Base-by-base conservation (phyloP, 176 grass and related monocot genomes). In the Calamus simplicifolius region DNA sequence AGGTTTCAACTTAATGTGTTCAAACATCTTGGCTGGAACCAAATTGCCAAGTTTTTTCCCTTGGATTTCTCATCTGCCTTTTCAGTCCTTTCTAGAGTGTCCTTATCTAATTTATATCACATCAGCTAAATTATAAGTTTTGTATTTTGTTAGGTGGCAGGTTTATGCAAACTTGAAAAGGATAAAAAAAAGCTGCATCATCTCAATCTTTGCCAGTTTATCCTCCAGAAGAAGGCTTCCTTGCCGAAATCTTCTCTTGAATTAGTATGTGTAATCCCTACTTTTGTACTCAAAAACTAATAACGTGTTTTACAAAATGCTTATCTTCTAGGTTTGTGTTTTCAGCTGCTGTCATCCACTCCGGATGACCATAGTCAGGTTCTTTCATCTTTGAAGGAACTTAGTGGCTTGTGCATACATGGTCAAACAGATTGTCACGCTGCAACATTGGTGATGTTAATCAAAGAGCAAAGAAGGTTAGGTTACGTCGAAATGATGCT, bases 161-260 rank as follows among this genome's bases (percentile, higher is more conserved):
- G 8, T 19, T 55, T 55, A 8, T 19, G 23, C 23, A 21, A 25
- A 56, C 54, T 23, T 16, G 58, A 60, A 38, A 31, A 29, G 25
- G 30, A 84, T 50, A 79, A 61, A 66, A 59, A n/a, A 56, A 74
- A 48, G 65, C 59, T 84, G 73, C 26, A 0, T 73, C 51, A 30
- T 27, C 30, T 67, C 59, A 73, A 84, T 54, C 59, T 84, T 56
- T 30, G 61, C n/a, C 68, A 61, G 6, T 70, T 61, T 19, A 66
- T 84, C 58, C 4, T 53, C 16, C 59, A 59, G 14, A 84, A 79
- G 66, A 70, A 69, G 74, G 18, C 19, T 35, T 30, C 65, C 49
- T 69, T 70, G 61, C 70, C 49, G 19, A 64, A 70, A 69, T 74
- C 70, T 79, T 84, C 65, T 50, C 68, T 84, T 69, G 58, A 84